Evolutionary conservation across 768 basidiomycete species (phyloP), one percentile per base, ranked within the genome.

Genomic region (Tricholoma saponaceum): DNA sequence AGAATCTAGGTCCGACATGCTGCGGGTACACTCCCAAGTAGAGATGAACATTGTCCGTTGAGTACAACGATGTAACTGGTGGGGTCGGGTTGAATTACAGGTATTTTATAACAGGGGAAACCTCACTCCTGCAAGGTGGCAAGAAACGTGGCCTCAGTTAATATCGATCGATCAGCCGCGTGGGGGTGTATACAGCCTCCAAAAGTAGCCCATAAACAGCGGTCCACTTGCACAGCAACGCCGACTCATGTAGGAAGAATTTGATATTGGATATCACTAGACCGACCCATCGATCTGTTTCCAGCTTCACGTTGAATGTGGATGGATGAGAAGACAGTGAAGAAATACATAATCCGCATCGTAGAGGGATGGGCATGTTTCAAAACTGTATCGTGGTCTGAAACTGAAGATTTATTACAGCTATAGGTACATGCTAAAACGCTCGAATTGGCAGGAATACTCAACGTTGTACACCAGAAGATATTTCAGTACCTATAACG

Each of bases 401-500:
- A 12, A 28, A 50, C n/a, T n/a, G 47, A 50, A 50, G 47, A 28
- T 50, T 25, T 26, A 47, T 50, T 50, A n/a, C 26, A 13, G 7
- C 47, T 50, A 30, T 50, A 28, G 26, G 13, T 50, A 30, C 26
- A 50, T 18, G 26, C 26, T 0, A 28, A 50, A 26, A 25, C 23
- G 16, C 6, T 47, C 46, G 13, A 47, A 47, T 9, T 5, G 46
- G 26, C 25, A 47, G 6, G 16, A n/a, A 50, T 23, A 50, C 28
- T 30, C 47, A 50, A 30, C 47, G 9, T 18, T 43, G 28, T 18
- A 25, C 5, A 47, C 14, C 25, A 26, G 13, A 47, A 26, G 46
- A 18, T 30, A 28, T 30, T 16, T 50, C 47, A 76, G 60, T 76
- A 76, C 61, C 75, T 67, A 65, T 78, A 77, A n/a, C 76, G 70